Conservation (phyloP, 768 basidiomycete species). For the Paxillus involutus region DNA sequence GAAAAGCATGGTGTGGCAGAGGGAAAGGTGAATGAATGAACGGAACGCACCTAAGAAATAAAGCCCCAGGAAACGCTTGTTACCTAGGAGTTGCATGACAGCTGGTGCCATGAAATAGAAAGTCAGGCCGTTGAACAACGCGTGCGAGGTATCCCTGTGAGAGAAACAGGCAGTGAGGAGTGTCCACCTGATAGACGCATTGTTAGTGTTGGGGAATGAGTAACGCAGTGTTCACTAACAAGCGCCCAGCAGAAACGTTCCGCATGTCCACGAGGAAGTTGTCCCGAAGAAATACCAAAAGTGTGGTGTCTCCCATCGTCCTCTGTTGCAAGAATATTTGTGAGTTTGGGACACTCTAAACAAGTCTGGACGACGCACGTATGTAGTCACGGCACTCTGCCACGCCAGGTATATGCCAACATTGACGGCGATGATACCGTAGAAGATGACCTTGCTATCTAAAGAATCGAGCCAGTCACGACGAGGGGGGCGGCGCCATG, state of each 20-base stretch:
- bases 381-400: slow-evolving; percentile 39
- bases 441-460: slow-evolving; percentile 54
- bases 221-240: slow-evolving; percentile 41
- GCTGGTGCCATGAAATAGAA: slow-evolving; percentile 75
- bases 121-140: slow-evolving; percentile 75
- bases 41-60: slow-evolving; percentile 65
- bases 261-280: slow-evolving; percentile 65
- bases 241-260: slow-evolving; percentile 62
- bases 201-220: not conserved
- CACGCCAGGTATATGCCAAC: slow-evolving; percentile 60
- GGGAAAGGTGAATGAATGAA: not conserved
- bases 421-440: slow-evolving; percentile 64
- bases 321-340: slow-evolving; percentile 28
- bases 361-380: slow-evolving; percentile 30
- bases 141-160: slow-evolving; percentile 58
- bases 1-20: not conserved
- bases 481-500: slow-evolving; percentile 30
- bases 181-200: slow-evolving; percentile 58
- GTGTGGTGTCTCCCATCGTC: slow-evolving; percentile 39
- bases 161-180: slow-evolving; percentile 71
- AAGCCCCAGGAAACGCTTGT: slow-evolving; percentile 63
- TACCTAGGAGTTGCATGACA: slow-evolving; percentile 63
- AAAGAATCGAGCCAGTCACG: slow-evolving; percentile 47
- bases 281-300: slow-evolving; percentile 49
- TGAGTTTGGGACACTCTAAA: not conserved